These are phyloP conservation scores for Brassica incana DNA, from an alignment of 345 rosid species.

Conservation along the genomic window DNA sequence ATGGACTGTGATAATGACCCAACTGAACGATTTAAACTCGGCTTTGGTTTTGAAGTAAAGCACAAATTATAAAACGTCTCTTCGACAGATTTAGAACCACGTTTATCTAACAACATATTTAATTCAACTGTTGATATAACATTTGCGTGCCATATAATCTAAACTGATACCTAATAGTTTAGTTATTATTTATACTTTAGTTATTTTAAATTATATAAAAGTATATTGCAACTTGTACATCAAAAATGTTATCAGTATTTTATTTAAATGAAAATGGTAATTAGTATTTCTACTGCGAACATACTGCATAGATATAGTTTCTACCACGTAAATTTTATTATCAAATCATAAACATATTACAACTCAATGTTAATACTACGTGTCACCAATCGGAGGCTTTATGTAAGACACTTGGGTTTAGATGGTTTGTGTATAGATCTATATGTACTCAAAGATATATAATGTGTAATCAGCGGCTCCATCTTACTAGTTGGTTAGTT, in stretches of 20 bases:
- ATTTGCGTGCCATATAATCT: slow-evolving; percentile 12
- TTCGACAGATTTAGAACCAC: slow-evolving; percentile 20
- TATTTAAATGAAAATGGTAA: too few relatives aligned
- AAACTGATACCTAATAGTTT: slow-evolving; percentile 14
- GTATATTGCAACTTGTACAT: too few relatives aligned
- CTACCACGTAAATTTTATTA: too few relatives aligned
- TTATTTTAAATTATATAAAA: too few relatives aligned
- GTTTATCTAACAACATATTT: not conserved
- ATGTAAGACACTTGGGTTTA: not conserved
- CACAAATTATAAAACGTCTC: not conserved
- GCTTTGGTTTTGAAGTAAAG: not conserved
- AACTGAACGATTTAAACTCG: slow-evolving; percentile 4
- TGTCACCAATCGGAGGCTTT: not conserved
- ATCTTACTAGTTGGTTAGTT: slow-evolving; percentile 19
- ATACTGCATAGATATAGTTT: too few relatives aligned
- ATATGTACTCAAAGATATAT: not conserved
- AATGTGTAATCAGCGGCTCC: not conserved
- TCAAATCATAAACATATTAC: too few relatives aligned
- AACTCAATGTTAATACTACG: too few relatives aligned
- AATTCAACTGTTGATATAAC: slow-evolving; percentile 17
- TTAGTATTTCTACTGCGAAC: too few relatives aligned
- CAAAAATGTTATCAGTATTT: too few relatives aligned
- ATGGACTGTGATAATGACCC: slow-evolving; percentile 15
- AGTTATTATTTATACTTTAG: not conserved
- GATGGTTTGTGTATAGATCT: not conserved